Base-by-base conservation (phyloP, 78 protist genomes). In the Ministeria vibrans region DNA sequence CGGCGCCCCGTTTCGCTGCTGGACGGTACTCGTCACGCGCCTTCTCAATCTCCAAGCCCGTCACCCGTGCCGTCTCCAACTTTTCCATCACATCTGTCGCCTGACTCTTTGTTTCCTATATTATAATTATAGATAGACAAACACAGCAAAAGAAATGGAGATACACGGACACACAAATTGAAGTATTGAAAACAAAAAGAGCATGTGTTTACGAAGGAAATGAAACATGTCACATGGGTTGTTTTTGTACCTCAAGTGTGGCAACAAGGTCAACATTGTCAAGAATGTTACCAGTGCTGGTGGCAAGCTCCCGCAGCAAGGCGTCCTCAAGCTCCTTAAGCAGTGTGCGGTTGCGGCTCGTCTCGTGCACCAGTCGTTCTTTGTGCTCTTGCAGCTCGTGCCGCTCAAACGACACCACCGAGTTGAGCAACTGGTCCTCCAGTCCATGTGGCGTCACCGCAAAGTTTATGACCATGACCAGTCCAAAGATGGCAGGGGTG, bases 281-380 rank as follows among this genome's bases (percentile, higher is more conserved):
- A 1, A 95, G 83, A 28, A 95, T 86, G 77, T 86, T 75, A 7
- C 96, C 93, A 23, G 78, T 83, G 41, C 90, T 45, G 28, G 25
- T 23, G 39, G 91, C 78, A 22, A 94, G 91, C 77, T 94, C 92
- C 2, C 73, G 39, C 53, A 95, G 85, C 62, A 95, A 79, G 15
- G 90, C 42, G 89, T 92, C 95, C 84, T 95, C 98, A n/a, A 90
- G 83, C 45, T 88, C 83, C 85, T 93, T 81, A 44, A 91, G 88
- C 83, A 59, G 69, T 20, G 22, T 25, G 39, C 77, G 44, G 81
- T 83, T 86, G 80, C 89, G 86, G 5, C 86, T 15, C 83, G 82
- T 87, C 55, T 72, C 71, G 51, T 78, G 80, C 7, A 92, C 73
- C 28, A 95, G 81, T 28, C 25, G 34, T 46, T 43, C 75, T 23